phyloP scores from a whole-genome alignment of 768 basidiomycete species.

The Termitomyces sp. region DNA sequence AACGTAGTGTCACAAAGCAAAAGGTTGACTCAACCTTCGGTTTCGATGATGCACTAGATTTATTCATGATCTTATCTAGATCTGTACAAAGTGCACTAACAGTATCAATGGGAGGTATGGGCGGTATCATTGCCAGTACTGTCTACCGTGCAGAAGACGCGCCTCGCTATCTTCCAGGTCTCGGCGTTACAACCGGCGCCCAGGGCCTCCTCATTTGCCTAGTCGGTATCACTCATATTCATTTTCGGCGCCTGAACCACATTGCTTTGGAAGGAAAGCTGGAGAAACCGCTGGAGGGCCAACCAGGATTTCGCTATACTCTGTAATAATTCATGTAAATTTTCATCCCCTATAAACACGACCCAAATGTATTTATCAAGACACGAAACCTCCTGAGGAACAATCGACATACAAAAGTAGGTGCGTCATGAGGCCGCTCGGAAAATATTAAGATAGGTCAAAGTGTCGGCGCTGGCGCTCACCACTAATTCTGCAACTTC shows the following conservation, averaged over 20 bases:
- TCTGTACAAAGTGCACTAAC: slow-evolving; percentile 33
- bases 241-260: slow-evolving; percentile 32
- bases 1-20: slow-evolving; percentile 46
- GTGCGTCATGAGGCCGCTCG: background rate
- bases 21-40: slow-evolving; percentile 16
- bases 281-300: slow-evolving; percentile 26
- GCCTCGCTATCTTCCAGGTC: slow-evolving; percentile 39
- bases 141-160: slow-evolving; percentile 35
- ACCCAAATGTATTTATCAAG: background rate
- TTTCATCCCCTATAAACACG: background rate
- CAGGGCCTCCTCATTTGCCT: slow-evolving; percentile 32
- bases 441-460: background rate
- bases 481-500: background rate
- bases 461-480: background rate
- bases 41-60: background rate
- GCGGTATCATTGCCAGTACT: slow-evolving; percentile 38
- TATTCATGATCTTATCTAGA: slow-evolving; percentile 8
- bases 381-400: background rate
- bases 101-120: slow-evolving; percentile 34
- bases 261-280: slow-evolving; percentile 27
- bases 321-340: slow-evolving; percentile 16
- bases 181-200: slow-evolving; percentile 33
- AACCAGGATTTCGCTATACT: slow-evolving; percentile 32
- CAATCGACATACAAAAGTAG: background rate
- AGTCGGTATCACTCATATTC: slow-evolving; percentile 25